Base-by-base conservation (phyloP, 306 rosid genomes). In the Oxytropis ochrocephala region DNA sequence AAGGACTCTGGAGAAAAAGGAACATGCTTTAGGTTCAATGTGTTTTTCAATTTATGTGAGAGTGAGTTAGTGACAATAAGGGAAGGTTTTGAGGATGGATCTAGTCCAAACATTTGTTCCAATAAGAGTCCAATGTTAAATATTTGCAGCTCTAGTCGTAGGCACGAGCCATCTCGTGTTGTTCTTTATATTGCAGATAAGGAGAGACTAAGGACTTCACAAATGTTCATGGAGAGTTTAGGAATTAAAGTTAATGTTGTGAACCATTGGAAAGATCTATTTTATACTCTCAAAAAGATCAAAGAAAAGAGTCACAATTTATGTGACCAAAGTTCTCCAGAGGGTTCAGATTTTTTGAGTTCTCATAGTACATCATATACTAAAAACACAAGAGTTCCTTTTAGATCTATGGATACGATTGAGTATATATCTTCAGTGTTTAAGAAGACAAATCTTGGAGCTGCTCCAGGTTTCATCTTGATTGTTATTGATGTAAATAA, bases 11-110 rank as follows among this genome's bases (percentile, higher is more conserved):
- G 87, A 0, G 86, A 90, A 59, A 82, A 65, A 52, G 96, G 96
- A 55, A 79, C 90, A 6, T 88, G 96, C 61, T 86, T 93, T 55
- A 90, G 79, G 73, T 93, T 93, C 74, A 88, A 73, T 76, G 89
- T 88, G 43, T 39, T 79, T 13, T 79, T 90, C 17, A 43, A 46
- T 1, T 27, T 42, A 24, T 79, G 85, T 17, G 85, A 82, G 43
- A 59, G 73, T 21, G 86, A 82, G 55, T 60, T 49, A 6, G 5
- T 73, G 13, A 44, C 79, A 57, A 38, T 46, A 8, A 78, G 42
- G 11, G 94, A 85, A 54, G 77, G 41, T 71, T 17, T 63, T 41
- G 69, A 73, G 8, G 53, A 29, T 64, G 79, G 39, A 54, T 69
- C 78, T 49, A 49, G 70, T 51, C 70, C 68, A 55, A 76, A 78